Evolutionary conservation across 257 asterid genomes (phyloP).

Genomic region (Apocynum venetum): DNA sequence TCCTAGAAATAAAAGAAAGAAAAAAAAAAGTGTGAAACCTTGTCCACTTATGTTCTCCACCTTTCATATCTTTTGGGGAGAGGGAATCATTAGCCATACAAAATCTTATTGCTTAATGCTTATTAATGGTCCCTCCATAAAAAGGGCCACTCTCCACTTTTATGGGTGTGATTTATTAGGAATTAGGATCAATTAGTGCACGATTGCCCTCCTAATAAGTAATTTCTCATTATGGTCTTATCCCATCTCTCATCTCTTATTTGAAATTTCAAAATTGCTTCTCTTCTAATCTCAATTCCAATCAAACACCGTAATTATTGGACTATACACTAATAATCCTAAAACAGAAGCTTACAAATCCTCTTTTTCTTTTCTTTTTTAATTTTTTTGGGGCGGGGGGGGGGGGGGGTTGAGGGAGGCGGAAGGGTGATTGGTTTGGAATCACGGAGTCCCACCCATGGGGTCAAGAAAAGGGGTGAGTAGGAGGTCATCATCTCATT

Average conservation of each 20-base stretch:
- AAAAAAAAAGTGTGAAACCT: constrained; percentile 4
- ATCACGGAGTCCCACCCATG: background rate
- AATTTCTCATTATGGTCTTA: constrained; percentile 6
- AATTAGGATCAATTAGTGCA: constrained; percentile 13
- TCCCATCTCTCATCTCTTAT: background rate
- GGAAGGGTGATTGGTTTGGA: no score
- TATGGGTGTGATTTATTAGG: constrained; percentile 1
- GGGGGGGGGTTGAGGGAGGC: no score
- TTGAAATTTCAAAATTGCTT: background rate
- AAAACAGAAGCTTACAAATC: background rate
- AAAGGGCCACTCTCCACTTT: constrained; percentile 4
- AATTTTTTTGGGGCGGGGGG: no score
- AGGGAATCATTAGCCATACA: constrained; percentile 14
- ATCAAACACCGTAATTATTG: constrained; percentile 11
- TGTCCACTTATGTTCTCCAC: constrained; percentile 8
- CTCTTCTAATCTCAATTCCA: background rate
- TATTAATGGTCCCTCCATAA: constrained; percentile 24
- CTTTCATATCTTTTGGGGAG: background rate
- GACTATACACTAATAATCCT: background rate
- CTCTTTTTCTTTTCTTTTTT: no score
- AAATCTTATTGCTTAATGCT: constrained; percentile 14
- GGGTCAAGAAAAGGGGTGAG: background rate
- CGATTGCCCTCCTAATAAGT: constrained; percentile 15
- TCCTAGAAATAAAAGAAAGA: background rate
- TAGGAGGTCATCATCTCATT: background rate